Evolutionary conservation across 2,329 filamentous ascomycete genomes (phyloP).

Genomic region (Stachybotrys elegans): DNA sequence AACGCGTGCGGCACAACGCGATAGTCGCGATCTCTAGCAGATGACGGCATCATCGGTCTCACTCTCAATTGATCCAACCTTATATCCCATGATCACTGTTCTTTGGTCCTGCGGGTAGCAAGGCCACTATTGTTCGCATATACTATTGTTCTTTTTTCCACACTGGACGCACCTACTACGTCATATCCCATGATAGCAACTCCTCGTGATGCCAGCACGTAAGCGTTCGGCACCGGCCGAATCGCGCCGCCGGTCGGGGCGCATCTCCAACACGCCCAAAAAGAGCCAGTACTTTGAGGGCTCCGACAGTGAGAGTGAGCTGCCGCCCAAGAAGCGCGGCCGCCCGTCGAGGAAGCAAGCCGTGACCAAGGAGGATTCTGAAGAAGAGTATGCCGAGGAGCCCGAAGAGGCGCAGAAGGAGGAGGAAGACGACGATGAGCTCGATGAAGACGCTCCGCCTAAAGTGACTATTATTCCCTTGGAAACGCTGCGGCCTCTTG

Average conservation of each 20-base stretch:
- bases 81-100: too few relatives aligned
- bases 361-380: conserved; percentile 14
- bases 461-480: conserved; percentile 30
- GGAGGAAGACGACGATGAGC: conserved; percentile 25
- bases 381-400: conserved; percentile 20
- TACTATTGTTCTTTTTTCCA: neutral
- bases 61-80: neutral
- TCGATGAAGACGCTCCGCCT: conserved; percentile 30
- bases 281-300: conserved; percentile 50
- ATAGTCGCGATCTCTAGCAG: conserved; percentile 11
- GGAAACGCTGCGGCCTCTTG: conserved; percentile 27
- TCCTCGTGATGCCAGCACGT: conserved; percentile 33
- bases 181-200: too few relatives aligned
- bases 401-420: conserved; percentile 22
- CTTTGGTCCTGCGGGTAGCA: too few relatives aligned
- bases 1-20: conserved; percentile 19
- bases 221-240: conserved; percentile 30
- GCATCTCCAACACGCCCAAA: conserved; percentile 37
- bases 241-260: conserved; percentile 41
- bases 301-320: conserved; percentile 16
- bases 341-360: conserved; percentile 16
- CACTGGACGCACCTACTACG: too few relatives aligned
- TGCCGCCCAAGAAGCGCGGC: conserved; percentile 20
- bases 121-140: neutral
- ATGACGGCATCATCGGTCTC: conserved; percentile 14